Evolutionary conservation across 192 early-diverging fungal species (phyloP).

Genomic region (Pilobolus umbonatus): DNA sequence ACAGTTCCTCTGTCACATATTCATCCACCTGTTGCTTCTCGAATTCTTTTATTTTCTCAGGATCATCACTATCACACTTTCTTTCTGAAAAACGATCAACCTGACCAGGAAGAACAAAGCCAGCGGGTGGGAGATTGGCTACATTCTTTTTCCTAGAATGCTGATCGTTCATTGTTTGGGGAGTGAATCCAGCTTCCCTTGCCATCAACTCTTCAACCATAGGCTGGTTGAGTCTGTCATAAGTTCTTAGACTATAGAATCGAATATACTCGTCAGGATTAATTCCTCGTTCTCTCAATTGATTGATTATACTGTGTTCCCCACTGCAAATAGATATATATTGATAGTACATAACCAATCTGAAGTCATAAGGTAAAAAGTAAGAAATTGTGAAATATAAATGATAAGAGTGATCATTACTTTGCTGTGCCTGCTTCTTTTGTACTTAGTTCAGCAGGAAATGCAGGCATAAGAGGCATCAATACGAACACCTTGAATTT

Average conservation of each 20-base stretch:
- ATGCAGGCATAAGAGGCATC: conserved; percentile 86
- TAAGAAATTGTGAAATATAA: background rate
- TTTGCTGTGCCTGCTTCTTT: conserved; percentile 67
- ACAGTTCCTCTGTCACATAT: conserved; percentile 78
- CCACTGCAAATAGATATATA: conserved; percentile 76
- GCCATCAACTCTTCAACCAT: conserved; percentile 21
- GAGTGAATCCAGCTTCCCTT: conserved; percentile 19
- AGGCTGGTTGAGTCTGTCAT: conserved; percentile 56
- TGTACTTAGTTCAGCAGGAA: conserved; percentile 74
- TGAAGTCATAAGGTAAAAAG: background rate
- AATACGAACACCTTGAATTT: conserved; percentile 76
- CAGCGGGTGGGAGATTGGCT: conserved; percentile 13
- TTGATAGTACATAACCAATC: conserved; percentile 76
- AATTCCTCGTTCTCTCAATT: conserved; percentile 52
- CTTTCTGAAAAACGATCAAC: background rate
- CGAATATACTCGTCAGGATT: conserved; percentile 60
- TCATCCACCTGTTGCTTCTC: conserved; percentile 18
- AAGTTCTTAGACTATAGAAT: conserved; percentile 74
- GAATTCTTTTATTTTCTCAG: background rate
- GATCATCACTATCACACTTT: background rate
- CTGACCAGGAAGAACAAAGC: background rate
- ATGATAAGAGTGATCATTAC: conserved; percentile 6
- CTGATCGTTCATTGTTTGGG: background rate
- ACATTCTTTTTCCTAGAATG: background rate
- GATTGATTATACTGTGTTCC: conserved; percentile 57